Evolutionary conservation across 73 alveolate species (phyloP), one percentile per base, ranked within the genome.

Genomic region (Durusdinium trenchii): DNA sequence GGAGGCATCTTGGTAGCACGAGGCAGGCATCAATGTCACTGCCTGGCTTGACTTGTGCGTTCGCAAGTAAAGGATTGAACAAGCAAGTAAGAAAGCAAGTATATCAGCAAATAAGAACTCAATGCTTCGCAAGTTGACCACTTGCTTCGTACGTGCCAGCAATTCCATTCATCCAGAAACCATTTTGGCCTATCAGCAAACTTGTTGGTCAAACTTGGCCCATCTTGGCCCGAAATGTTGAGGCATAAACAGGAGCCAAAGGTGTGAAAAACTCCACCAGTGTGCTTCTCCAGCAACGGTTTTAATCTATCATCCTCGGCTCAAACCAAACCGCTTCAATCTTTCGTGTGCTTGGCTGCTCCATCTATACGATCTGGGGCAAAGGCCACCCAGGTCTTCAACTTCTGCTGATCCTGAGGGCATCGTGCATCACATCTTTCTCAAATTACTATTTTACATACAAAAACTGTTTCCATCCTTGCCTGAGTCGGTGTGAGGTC

Each of bases 161-260:
- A 5, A 69, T 1, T 89, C 96, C 96, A 32, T 89, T 89, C 96
- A 89, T 89, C 96, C 96, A 89, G 96, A 89, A 89, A 40, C 96
- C 96, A 64, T 89, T 89, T 64, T 89, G 69, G 47, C 96, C 96
- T 89, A 0, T 43, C 64, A 23, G 51, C 18, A 18, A 43, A 14
- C n/a, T n/a, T n/a, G 87, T 40, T 40, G 87, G 61, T 0, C 12
- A 43, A 2, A 12, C 42, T 78, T 57, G 57, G 23, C 5, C 38
- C 57, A 42, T n/a, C n/a, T n/a, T n/a, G n/a, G n/a, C 42, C 6
- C 52, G 42, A 20, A 84, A 45, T 75, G n/a, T 16, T 9, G 18
- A 84, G 75, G 52, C 92, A 28, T 28, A 32, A 20, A 45, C 96
- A 89, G 47, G 96, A 89, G 47, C 96, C 96, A 48, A 89, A 89